phyloP scores from a whole-genome alignment of 2,329 filamentous ascomycete genomes.

The Fusarium sp. region DNA sequence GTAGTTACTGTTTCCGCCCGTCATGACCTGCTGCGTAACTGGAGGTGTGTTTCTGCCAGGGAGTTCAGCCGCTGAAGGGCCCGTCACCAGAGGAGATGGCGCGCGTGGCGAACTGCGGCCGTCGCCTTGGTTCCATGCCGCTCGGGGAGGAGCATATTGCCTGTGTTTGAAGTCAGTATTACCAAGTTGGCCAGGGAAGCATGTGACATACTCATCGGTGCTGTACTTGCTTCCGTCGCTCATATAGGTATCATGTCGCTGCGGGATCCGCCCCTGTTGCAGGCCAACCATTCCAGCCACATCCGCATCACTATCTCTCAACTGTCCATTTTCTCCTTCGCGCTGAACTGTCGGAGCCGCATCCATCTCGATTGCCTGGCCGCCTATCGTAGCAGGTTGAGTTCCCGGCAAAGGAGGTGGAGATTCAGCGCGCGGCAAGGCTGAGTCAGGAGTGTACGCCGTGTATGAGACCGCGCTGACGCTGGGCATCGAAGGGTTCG shows the following conservation, averaged over 20 bases:
- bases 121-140: constrained; percentile 61
- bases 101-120: constrained; percentile 55
- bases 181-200: not conserved
- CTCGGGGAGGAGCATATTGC: constrained; percentile 63
- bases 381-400: constrained; percentile 54
- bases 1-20: constrained; percentile 61
- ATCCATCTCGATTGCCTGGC: constrained; percentile 82
- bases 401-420: constrained; percentile 66
- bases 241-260: constrained; percentile 59
- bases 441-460: constrained; percentile 55
- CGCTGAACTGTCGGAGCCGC: constrained; percentile 60
- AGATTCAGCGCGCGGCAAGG: constrained; percentile 67
- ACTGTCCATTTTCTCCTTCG: constrained; percentile 55
- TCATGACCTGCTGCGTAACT: constrained; percentile 40
- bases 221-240: constrained; percentile 78
- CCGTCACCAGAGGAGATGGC: constrained; percentile 55
- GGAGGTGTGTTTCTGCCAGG: constrained; percentile 49
- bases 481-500: constrained; percentile 46
- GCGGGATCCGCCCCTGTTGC: constrained; percentile 61
- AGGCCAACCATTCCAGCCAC: constrained; percentile 76
- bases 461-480: constrained; percentile 51
- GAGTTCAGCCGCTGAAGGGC: constrained; percentile 49
- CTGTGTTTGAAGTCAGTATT: constrained; percentile 38
- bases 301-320: constrained; percentile 72
- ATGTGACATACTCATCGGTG: constrained; percentile 67